phyloP scores from a whole-genome alignment of 768 basidiomycete species.

The Clathrus columnatus region DNA sequence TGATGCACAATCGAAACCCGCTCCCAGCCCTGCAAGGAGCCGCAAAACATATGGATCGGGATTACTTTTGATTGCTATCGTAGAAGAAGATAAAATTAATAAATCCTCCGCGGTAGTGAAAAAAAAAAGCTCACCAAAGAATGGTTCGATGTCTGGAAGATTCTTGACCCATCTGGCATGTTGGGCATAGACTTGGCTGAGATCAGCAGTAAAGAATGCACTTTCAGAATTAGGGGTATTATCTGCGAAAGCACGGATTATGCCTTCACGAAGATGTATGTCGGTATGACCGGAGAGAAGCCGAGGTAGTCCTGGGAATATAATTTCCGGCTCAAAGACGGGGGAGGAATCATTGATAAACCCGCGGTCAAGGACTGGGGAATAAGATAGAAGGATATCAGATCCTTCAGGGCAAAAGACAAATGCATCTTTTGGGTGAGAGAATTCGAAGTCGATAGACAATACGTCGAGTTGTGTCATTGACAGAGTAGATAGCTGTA shows the following conservation, averaged over 20 bases:
- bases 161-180: conserved; percentile 71
- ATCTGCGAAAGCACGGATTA: conserved; percentile 53
- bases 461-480: conserved; percentile 13
- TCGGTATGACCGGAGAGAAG: conserved; percentile 62
- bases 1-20: conserved; percentile 97
- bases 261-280: conserved; percentile 66
- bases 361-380: neutral
- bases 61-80: conserved; percentile 91
- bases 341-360: neutral
- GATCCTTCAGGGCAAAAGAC: neutral
- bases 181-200: conserved; percentile 78
- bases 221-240: conserved; percentile 70
- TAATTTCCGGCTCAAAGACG: conserved; percentile 24
- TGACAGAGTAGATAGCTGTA: no score
- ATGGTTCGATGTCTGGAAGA: conserved; percentile 84
- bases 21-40: conserved; percentile 79
- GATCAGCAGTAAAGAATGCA: conserved; percentile 95
- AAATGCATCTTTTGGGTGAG: conserved; percentile 3
- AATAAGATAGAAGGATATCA: neutral
- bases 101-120: conserved; percentile 18
- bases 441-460: conserved; percentile 22
- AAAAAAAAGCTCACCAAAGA: conserved; percentile 61
- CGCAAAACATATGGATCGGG: conserved; percentile 92
- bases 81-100: conserved; percentile 15
- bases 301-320: conserved; percentile 58